Base-by-base conservation (phyloP, 2,329 filamentous ascomycete species). In the Xenoacremonium recifei region DNA sequence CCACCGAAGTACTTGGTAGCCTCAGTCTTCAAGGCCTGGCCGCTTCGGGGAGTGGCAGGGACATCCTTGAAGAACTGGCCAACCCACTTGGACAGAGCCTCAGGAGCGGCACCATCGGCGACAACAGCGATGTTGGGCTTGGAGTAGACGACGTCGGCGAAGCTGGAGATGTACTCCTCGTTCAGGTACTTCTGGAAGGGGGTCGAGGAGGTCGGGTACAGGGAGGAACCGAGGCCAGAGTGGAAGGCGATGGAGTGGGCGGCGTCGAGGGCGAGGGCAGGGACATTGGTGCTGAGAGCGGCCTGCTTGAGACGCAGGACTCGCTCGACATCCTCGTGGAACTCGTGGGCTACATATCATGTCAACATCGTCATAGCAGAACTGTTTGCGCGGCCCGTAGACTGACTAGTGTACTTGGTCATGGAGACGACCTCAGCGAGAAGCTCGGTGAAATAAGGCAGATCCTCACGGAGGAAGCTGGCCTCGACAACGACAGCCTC, bases 391-490 rank as follows among this genome's bases (percentile, higher is more conserved):
- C 19, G 17, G 34, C 30, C 16, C 27, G 40, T 47, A 38, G 38
- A 56, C 81, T 71, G 71, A 87, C 83, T 76, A 53, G 84, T 82
- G 69, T 89, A 99, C 73, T 89, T 93, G 58, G 92, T 95, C 71
- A 88, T 76, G 48, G 85, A 84, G 61, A 93, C 78, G 60, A 96
- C 87, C 77, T 99, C 95, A 63, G 86, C 89, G 57, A 99, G 80
- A 54, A 99, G 79, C 77, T 99, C 93, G 62, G 90, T 82, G 69
- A 96, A 99, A 81, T 97, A 99, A 57, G 93, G 93, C 55, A 99
- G 83, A 67, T 99, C 91, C 66, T 93, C 84, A 66, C 89, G 84
- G 55, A 99, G 82, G 79, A 99, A 99, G 75, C 87, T 95, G 66
- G 93, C 89, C 70, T 92, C 85, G 62, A 99, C 75, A 47, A 99